These are phyloP conservation scores for Colletotrichum phormii DNA, from an alignment of 2,329 filamentous ascomycete genomes.

Conservation along the genomic window DNA sequence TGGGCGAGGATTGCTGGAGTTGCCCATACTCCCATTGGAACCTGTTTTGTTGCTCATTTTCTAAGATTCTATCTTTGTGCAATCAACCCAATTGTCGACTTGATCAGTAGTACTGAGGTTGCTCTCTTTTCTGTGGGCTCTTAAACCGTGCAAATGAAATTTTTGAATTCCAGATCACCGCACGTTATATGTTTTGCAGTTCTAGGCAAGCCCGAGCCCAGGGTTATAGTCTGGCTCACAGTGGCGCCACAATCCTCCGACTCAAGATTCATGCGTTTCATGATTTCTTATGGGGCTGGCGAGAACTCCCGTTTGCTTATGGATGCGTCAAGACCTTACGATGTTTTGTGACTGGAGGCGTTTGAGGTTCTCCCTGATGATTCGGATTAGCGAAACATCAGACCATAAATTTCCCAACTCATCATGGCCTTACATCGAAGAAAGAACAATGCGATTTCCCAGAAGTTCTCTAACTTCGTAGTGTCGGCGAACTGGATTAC, in stretches of 20 bases:
- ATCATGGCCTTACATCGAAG: neutral
- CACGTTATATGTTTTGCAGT: neutral
- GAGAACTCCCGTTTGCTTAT: neutral
- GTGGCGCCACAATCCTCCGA: constrained; percentile 12
- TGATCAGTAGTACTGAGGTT: neutral
- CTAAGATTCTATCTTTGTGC: neutral
- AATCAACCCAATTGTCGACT: neutral
- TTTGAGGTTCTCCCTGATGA: constrained; percentile 21
- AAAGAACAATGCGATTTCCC: neutral
- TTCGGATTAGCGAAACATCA: constrained; percentile 13
- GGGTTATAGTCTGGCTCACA: neutral
- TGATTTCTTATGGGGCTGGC: neutral
- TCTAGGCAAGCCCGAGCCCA: neutral
- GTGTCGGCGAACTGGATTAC: neutral
- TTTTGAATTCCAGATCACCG: too few relatives aligned
- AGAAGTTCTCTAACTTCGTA: neutral
- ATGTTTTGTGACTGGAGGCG: constrained; percentile 18
- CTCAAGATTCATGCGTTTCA: constrained; percentile 17
- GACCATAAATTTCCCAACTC: constrained; percentile 5
- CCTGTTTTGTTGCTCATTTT: constrained; percentile 16
- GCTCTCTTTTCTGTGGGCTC: neutral
- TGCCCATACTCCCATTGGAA: constrained; percentile 10
- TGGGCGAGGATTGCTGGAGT: constrained; percentile 33
- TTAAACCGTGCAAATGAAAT: neutral
- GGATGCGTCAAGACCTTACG: constrained; percentile 11